Conservation (phyloP, 2,329 filamentous ascomycete genomes). For the Penicillium capsulatum region DNA sequence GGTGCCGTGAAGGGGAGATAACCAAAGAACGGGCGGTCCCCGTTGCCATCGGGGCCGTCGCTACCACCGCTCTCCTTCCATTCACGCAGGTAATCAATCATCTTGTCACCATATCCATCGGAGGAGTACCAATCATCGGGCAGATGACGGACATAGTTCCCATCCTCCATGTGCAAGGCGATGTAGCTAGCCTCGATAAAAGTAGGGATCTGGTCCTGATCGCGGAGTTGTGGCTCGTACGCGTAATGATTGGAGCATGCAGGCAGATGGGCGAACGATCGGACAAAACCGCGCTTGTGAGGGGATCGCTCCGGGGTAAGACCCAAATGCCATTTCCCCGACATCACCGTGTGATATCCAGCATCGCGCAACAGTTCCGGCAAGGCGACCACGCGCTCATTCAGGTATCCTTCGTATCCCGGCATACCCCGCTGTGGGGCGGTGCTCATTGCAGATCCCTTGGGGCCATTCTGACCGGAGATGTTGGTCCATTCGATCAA, state of each 20-base stretch:
- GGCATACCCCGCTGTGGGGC: slow-evolving; percentile 53
- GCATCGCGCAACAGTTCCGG: slow-evolving; percentile 34
- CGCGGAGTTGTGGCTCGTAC: slow-evolving; percentile 47
- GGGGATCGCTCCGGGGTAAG: slow-evolving; percentile 52
- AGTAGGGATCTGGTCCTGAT: slow-evolving; percentile 40
- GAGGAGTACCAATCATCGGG: slow-evolving; percentile 54
- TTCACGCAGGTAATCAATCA: slow-evolving; percentile 51
- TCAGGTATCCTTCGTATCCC: slow-evolving; percentile 38
- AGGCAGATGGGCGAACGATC: slow-evolving; percentile 57
- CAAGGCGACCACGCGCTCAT: slow-evolving; percentile 31
- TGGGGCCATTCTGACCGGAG: slow-evolving; percentile 51
- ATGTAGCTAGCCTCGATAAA: slow-evolving; percentile 42
- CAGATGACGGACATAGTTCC: slow-evolving; percentile 44
- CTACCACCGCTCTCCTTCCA: slow-evolving; percentile 39
- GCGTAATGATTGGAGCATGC: slow-evolving; percentile 58
- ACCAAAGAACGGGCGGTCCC: slow-evolving; percentile 46
- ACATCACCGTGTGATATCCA: slow-evolving; percentile 36
- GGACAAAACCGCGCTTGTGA: slow-evolving; percentile 55
- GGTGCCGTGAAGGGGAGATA: slow-evolving; percentile 50
- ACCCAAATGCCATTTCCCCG: slow-evolving; percentile 39
- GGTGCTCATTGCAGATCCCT: slow-evolving; percentile 49
- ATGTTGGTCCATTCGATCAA: slow-evolving; percentile 57
- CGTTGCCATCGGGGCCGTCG: slow-evolving; percentile 18
- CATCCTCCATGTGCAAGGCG: slow-evolving; percentile 46
- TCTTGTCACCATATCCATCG: slow-evolving; percentile 51